Evolutionary conservation across 208 protist genomes (phyloP), one percentile per base, ranked within the genome.

Genomic region (Giardia muris): DNA sequence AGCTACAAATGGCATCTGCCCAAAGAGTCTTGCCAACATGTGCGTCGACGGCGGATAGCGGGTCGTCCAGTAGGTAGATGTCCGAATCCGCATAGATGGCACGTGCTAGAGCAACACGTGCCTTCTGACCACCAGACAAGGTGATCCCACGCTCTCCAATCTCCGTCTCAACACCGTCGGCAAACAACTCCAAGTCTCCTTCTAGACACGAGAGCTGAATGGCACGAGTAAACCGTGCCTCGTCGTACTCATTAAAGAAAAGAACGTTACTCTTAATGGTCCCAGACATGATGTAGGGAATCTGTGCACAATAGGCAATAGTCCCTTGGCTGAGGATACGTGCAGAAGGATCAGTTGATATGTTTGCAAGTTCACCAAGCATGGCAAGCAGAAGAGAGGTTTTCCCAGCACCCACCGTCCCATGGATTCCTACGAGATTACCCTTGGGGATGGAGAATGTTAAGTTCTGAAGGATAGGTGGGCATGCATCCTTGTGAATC

Each of bases 141-240:
- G 96, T 97, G 43, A 97, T 94, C 46, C 97, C 97, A 46, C 93
- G 92, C 47, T 97, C 95, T 22, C 96, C 96, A 93, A 97, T 45
- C 48, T 90, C 87, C 45, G 87, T 90, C 43, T 47, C 2, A 2
- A 47, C 87, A 47, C 87, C 87, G 4, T 2, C 0, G 2, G 1
- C 1, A 44, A 90, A 48, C n/a, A 2, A 67, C 1, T 2, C 1
- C 1, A 90, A n/a, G n/a, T 90, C 87, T 47, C 45, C 19, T 2
- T 90, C 45, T 4, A 90, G 45, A 90, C 43, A 44, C 4, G 45
- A 90, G 0, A 90, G 46, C 42, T 90, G 30, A 90, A 90, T 47
- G 30, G 48, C 45, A 47, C 48, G 1, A 4, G 46, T 47, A 44
- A 47, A 90, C 48, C 45, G 46, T 4, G 1, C 87, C 45, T 90